Evolutionary conservation across 2,329 filamentous ascomycete genomes (phyloP).

Genomic region (Metarhizium rileyi): DNA sequence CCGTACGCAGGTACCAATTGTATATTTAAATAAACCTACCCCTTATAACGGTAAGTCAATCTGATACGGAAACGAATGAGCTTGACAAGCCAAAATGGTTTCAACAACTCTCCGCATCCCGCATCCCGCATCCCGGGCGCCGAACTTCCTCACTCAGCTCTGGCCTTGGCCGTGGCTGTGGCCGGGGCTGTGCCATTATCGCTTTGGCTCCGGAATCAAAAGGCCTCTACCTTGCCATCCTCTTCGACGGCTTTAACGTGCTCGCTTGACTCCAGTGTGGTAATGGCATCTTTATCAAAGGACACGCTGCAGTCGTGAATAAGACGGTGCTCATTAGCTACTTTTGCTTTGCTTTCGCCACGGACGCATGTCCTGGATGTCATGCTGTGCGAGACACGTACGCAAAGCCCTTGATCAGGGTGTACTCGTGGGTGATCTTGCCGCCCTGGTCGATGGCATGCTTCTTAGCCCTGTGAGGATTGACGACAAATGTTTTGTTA

Average conservation of each 20-base stretch:
- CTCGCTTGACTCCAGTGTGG: constrained; percentile 56
- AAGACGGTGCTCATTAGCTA: background rate
- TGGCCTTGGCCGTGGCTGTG: background rate
- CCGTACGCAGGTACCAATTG: too few relatives aligned
- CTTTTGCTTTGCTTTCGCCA: background rate
- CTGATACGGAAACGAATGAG: too few relatives aligned
- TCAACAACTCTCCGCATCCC: too few relatives aligned
- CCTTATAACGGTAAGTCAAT: too few relatives aligned
- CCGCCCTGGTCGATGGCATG: constrained; percentile 66
- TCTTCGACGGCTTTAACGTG: constrained; percentile 66
- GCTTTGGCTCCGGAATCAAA: constrained; percentile 36
- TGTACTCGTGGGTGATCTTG: constrained; percentile 75
- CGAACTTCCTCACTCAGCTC: too few relatives aligned
- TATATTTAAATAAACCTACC: too few relatives aligned
- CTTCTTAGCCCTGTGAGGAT: constrained; percentile 58
- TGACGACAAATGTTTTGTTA: background rate
- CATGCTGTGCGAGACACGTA: constrained; percentile 38
- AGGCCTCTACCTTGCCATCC: constrained; percentile 60
- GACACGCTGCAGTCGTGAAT: constrained; percentile 51
- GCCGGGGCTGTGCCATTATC: too few relatives aligned
- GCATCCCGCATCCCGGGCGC: too few relatives aligned
- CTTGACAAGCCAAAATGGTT: too few relatives aligned
- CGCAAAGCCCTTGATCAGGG: constrained; percentile 86
- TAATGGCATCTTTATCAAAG: constrained; percentile 58
- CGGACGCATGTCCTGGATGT: background rate